Conservation (phyloP, 2,329 filamentous ascomycete species). For the Seiridium cupressi region DNA sequence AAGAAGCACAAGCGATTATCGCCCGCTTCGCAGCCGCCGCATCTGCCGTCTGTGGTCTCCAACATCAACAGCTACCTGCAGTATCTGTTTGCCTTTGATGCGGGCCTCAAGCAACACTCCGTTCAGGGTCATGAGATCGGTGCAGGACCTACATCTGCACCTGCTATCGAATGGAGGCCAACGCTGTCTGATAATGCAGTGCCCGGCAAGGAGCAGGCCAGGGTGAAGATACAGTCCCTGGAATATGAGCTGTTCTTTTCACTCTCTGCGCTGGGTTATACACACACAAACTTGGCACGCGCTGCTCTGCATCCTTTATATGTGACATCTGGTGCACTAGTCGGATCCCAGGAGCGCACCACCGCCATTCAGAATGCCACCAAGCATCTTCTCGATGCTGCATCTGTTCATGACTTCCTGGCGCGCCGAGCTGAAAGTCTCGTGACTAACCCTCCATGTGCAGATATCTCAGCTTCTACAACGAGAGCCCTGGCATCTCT, state of each 20-base stretch:
- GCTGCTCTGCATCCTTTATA: slow-evolving; percentile 72
- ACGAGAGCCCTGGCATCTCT: slow-evolving; percentile 61
- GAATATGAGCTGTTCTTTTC: slow-evolving; percentile 83
- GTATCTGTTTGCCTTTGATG: slow-evolving; percentile 76
- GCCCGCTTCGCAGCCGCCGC: slow-evolving; percentile 64
- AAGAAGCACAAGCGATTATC: slow-evolving; percentile 90
- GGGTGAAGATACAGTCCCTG: slow-evolving; percentile 70
- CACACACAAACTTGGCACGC: slow-evolving; percentile 71
- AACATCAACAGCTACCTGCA: slow-evolving; percentile 77
- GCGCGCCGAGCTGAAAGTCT: slow-evolving; percentile 51
- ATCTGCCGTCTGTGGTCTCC: slow-evolving; percentile 68
- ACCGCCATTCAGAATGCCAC: slow-evolving; percentile 72
- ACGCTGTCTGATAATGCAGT: slow-evolving; percentile 68
- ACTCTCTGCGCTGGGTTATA: slow-evolving; percentile 73
- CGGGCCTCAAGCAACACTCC: slow-evolving; percentile 61
- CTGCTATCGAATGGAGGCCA: slow-evolving; percentile 79
- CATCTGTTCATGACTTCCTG: slow-evolving; percentile 74
- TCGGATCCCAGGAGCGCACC: slow-evolving; percentile 64
- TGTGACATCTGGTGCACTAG: slow-evolving; percentile 58
- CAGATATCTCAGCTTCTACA: slow-evolving; percentile 52
- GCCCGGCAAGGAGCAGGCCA: slow-evolving; percentile 60
- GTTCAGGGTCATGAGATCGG: slow-evolving; percentile 60
- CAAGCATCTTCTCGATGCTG: slow-evolving; percentile 73
- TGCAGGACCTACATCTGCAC: slow-evolving; percentile 59
- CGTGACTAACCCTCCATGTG: slow-evolving; percentile 39